Evolutionary conservation across 2,329 filamentous ascomycete species (phyloP).

Genomic region (Cladorrhinum sp.): DNA sequence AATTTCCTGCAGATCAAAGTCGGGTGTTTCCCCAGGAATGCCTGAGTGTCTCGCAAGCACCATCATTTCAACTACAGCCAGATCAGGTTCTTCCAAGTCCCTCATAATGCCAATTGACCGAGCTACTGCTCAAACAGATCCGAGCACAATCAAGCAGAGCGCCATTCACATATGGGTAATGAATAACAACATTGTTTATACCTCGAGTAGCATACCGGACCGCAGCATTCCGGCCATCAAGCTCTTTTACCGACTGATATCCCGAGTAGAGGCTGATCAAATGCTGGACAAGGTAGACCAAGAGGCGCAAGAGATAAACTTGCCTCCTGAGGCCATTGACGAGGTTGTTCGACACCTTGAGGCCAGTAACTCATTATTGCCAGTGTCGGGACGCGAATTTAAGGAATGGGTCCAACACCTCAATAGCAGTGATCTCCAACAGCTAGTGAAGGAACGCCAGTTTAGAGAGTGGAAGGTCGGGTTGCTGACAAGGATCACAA

Average conservation of each 20-base stretch:
- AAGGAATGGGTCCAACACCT: too few species aligned
- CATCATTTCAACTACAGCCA: slow-evolving; percentile 50
- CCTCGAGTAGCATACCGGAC: slow-evolving; percentile 36
- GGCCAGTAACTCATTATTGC: slow-evolving; percentile 50
- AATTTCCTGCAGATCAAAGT: slow-evolving; percentile 40
- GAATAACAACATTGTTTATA: slow-evolving; percentile 53
- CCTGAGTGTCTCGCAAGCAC: slow-evolving; percentile 52
- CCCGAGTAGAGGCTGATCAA: slow-evolving; percentile 42
- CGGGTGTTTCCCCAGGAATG: slow-evolving; percentile 36
- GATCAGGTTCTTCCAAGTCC: slow-evolving; percentile 57
- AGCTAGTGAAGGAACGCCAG: slow-evolving; percentile 51
- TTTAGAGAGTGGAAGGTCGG: slow-evolving; percentile 69
- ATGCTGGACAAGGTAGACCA: slow-evolving; percentile 51
- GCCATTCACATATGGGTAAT: slow-evolving; percentile 54
- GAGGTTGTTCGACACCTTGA: slow-evolving; percentile 44
- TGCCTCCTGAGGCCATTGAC: slow-evolving; percentile 51
- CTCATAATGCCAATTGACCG: slow-evolving; percentile 44
- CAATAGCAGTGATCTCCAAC: too few species aligned
- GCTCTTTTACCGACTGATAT: slow-evolving; percentile 48
- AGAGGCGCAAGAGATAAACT: slow-evolving; percentile 56
- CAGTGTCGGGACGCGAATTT: slow-evolving; percentile 54
- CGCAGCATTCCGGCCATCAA: slow-evolving; percentile 44
- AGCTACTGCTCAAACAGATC: neutral
- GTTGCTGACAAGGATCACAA: slow-evolving; percentile 54
- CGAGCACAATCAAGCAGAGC: slow-evolving; percentile 6